Conservation (phyloP, 495 filamentous ascomycete genomes). For the Opeltia flavorubescens region DNA sequence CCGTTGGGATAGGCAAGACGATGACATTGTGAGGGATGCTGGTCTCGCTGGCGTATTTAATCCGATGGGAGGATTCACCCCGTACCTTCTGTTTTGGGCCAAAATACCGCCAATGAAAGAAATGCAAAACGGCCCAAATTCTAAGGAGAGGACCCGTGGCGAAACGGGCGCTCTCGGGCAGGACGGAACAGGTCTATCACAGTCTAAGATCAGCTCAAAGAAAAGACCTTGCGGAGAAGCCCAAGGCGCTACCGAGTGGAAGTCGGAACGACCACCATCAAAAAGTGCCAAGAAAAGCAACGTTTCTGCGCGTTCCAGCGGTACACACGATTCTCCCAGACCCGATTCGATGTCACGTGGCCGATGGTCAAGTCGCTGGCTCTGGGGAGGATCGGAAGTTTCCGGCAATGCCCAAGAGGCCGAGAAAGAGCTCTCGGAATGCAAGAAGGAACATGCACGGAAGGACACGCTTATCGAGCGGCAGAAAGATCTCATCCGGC, state of each 20-base stretch:
- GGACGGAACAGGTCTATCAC: neutral
- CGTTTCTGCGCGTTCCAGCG: too few species aligned
- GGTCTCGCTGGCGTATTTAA: conserved; percentile 1
- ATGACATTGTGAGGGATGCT: conserved; percentile 4
- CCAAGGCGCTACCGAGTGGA: too few species aligned
- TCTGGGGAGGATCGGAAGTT: too few species aligned
- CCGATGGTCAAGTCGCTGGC: too few species aligned
- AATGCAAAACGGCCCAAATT: neutral
- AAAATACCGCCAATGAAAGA: neutral
- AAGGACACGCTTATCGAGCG: too few species aligned
- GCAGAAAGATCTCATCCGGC: neutral
- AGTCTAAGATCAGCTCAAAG: neutral
- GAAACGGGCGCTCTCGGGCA: neutral
- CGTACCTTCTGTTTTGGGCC: conserved; percentile 11
- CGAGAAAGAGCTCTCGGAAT: neutral
- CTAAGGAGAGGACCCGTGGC: neutral
- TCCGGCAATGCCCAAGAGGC: neutral
- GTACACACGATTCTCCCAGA: too few species aligned
- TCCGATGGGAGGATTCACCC: conserved; percentile 5
- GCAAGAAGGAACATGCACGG: neutral
- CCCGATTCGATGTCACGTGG: too few species aligned
- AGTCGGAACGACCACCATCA: too few species aligned
- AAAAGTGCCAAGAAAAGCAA: too few species aligned
- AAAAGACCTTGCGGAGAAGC: neutral
- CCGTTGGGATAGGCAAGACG: conserved; percentile 20